Percentiles rank a stretch among this genome's conserved stretches.
phyloP scores from a whole-genome alignment of 2,329 filamentous ascomycete species.

The Aspergillus sp. region DNA sequence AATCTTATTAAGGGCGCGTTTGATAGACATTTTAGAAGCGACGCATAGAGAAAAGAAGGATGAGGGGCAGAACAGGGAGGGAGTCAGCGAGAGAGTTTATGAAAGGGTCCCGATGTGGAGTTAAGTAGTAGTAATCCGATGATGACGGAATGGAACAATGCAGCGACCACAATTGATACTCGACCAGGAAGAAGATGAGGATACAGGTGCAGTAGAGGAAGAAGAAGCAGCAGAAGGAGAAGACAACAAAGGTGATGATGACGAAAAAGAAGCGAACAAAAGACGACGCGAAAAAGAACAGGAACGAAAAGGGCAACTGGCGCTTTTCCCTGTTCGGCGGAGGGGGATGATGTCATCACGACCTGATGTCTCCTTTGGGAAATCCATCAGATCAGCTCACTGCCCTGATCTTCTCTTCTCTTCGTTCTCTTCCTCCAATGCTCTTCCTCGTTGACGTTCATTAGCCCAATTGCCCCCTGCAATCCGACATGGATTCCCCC shows the following conservation, averaged over 20 bases:
- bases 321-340: not conserved
- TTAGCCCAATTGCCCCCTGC: not conserved
- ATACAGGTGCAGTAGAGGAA: not conserved
- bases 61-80: not conserved
- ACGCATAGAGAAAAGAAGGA: not conserved
- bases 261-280: not conserved
- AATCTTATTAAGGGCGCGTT: constrained; percentile 43
- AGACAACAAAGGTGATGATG: not conserved
- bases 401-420: not conserved
- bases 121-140: not conserved
- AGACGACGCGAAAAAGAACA: not conserved
- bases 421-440: not conserved
- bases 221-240: not conserved
- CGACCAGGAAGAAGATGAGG: not conserved
- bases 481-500: too few relatives aligned
- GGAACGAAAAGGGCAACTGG: not conserved
- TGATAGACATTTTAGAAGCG: constrained; percentile 45
- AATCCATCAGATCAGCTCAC: not conserved
- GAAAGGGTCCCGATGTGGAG: not conserved
- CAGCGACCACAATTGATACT: not conserved
- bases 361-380: not conserved
- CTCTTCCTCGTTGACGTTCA: too few relatives aligned
- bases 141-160: not conserved
- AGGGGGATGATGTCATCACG: not conserved
- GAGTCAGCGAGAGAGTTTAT: not conserved